Evolutionary conservation across 441 rosid species (phyloP), one percentile per base, ranked within the genome.

Genomic region (Francoa sonchifolia): DNA sequence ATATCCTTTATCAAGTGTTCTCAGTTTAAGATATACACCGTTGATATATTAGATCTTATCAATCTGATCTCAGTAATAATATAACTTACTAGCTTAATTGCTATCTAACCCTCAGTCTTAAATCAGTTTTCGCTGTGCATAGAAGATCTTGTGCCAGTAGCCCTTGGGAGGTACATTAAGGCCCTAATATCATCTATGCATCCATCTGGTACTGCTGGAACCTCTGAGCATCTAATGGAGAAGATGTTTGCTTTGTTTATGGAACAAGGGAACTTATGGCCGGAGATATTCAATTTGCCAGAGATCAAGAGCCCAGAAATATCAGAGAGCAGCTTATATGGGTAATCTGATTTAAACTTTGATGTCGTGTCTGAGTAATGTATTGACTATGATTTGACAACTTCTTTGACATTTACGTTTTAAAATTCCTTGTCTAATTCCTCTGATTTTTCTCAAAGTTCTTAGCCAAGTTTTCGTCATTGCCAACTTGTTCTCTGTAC

Each of bases 231-330:
- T 52, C 67, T 67, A 23, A 67, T 83, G 63, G 99, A 92, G 67
- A 87, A 82, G 73, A 59, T 87, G 65, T 92, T 92, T 70, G 59
- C 77, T 19, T 67, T 92, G 48, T 92, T 92, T 62, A 67, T 84
- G 72, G 99, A 92, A 54, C 99, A 92, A 51, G 99, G 97, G 51
- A 72, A 62, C 65, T 51, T 82, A 44, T 92, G 94, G 97, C 89
- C 97, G 6, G 95, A 83, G 56, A 67, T 92, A 44, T 73, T 85
- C 65, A 68, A 61, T 62, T 66, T 69, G 56, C 76, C 82, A 39
- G 97, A 87, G 72, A 72, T 68, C 50, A 74, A 54, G 56, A 72
- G 78, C 59, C 59, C 79, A 30, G 83, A 72, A 62, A 61, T 71
- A 37, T 77, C 95, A 25, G 99, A 92, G 61, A 74, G 63, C 69